Conservation (phyloP, 148 eudicot species). For the Rhododendron mucronatum region DNA sequence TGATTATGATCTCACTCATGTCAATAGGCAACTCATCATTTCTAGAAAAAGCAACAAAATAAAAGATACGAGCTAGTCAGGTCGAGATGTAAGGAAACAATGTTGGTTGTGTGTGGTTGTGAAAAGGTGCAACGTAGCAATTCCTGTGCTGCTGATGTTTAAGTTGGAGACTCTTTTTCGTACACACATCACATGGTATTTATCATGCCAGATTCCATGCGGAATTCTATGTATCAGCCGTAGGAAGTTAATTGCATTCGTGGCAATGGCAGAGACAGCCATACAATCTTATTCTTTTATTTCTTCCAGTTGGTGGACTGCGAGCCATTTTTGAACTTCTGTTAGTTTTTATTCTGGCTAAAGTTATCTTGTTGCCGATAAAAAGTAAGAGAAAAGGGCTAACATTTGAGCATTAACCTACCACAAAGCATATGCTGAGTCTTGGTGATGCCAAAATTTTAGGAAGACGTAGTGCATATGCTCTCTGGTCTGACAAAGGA, state of each 20-base stretch:
- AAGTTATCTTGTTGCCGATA: neutral
- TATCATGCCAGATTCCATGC: neutral
- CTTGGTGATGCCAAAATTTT: neutral
- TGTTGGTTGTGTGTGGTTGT: too few relatives aligned
- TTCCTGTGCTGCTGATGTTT: neutral
- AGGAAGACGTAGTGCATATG: neutral
- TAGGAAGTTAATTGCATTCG: neutral
- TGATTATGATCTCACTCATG: neutral
- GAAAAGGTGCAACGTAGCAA: neutral
- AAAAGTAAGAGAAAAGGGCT: neutral
- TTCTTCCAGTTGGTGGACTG: neutral
- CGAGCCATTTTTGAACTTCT: neutral
- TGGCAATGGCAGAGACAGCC: neutral
- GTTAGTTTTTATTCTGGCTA: neutral
- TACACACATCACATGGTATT: neutral
- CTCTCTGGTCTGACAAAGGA: neutral
- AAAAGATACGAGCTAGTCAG: neutral
- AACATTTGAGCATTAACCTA: neutral
- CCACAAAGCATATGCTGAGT: neutral
- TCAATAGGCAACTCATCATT: neutral
- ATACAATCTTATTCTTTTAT: neutral
- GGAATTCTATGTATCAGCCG: neutral
- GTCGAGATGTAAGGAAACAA: neutral
- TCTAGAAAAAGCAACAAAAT: neutral
- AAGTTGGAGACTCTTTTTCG: neutral